phyloP scores from a whole-genome alignment of 495 filamentous ascomycete genomes.

The Penicillium samsonianum region DNA sequence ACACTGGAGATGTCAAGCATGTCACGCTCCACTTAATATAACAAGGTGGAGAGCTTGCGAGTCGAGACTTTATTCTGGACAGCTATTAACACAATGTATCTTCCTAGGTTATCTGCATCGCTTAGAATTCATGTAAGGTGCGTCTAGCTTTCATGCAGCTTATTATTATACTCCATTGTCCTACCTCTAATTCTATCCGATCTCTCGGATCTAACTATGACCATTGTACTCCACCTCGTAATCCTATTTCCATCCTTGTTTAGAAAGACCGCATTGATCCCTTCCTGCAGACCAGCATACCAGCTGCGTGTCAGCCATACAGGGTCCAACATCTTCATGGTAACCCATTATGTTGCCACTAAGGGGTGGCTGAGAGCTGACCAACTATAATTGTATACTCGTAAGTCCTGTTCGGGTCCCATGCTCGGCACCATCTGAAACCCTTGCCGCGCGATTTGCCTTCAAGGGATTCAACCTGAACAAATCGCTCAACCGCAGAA shows the following conservation, averaged over 20 bases:
- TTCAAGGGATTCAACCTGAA: not conserved
- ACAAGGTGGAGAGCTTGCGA: conserved; percentile 8
- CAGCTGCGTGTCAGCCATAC: conserved; percentile 18
- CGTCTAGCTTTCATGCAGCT: not conserved
- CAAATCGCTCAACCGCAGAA: not conserved
- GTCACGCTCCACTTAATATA: conserved; percentile 7
- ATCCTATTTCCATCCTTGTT: conserved; percentile 6
- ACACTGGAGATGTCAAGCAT: conserved; percentile 5
- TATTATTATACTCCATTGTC: not conserved
- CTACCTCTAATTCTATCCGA: not conserved
- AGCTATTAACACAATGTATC: not conserved
- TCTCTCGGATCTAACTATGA: not conserved
- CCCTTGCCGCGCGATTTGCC: not conserved
- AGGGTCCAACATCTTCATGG: conserved; percentile 14
- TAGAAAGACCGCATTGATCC: not conserved
- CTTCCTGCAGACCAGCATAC: conserved; percentile 19
- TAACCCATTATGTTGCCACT: conserved; percentile 24
- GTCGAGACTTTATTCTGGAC: conserved; percentile 1
- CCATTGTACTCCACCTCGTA: conserved; percentile 4
- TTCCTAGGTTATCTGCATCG: not conserved
- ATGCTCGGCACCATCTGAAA: not conserved
- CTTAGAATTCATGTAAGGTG: not conserved
- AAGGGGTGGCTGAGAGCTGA: conserved; percentile 22
- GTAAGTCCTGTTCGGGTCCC: not conserved
- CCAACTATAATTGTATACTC: not conserved